Evolutionary conservation across 108 stramenopile genomes (phyloP), one percentile per base, ranked within the genome.

Genomic region (Schizochytrium sp.): DNA sequence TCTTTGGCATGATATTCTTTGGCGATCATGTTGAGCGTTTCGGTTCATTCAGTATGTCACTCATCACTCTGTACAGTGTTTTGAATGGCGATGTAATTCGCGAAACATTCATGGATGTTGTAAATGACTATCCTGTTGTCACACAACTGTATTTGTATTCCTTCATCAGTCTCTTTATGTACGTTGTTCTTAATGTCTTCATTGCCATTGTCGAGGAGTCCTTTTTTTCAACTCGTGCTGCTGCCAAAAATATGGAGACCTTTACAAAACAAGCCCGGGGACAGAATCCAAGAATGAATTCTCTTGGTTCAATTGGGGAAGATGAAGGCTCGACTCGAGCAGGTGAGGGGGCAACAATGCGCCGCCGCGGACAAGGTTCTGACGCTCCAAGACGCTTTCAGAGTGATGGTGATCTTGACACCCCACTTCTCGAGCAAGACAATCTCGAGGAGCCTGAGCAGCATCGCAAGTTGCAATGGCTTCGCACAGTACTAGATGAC

Each of bases 161-260:
- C 61, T 88, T 88, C 61, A 49, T 88, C 46, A 46, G 57, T 40
- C 88, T 88, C 61, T 88, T 88, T 64, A 88, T 88, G 46, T 88
- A 88, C 49, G 88, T 88, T 8, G 88, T 88, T 19, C 88, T 88
- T n/a, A 88, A 88, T 45, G 61, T 88, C 61, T 61, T 88, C 47
- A 61, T 88, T 40, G 88, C 88, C 3, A 44, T 88, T 28, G 61
- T 69, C 12, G 88, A 88, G 49, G 88, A 88, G 88, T 46, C 88
- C 53, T 88, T 88, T 64, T 88, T 61, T 1, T 69, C 61, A 46
- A 69, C 88, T 53, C 76, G 76, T 10, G 76, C 76, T 5, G 5
- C 13, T 10, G 76, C 76, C 15, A 17, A 53, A 7, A 83, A 53
- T 40, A 0, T 83, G 47, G 76, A 83, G 28, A 49, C 47, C 5